These are phyloP conservation scores for Schizochytrium sp. DNA, from an alignment of 108 stramenopile genomes.

Conservation along the genomic window DNA sequence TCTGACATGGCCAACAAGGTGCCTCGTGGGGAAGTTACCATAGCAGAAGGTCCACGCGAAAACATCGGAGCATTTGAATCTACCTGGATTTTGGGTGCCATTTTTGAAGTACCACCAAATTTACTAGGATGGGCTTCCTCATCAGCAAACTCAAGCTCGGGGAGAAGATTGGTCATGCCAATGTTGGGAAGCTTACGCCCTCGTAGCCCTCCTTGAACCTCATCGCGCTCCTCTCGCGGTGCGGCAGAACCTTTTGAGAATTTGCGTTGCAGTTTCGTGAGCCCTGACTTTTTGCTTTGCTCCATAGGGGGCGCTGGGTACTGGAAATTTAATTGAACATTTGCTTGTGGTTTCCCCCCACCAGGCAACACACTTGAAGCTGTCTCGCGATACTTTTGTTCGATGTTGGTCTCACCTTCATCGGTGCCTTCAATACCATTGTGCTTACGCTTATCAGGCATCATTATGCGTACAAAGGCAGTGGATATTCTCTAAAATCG, in stretches of 20 bases:
- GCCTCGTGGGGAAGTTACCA: background rate
- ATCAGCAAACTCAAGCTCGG: background rate
- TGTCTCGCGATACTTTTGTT: no score
- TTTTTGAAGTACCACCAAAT: background rate
- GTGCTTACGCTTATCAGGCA: no score
- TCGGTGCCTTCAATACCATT: no score
- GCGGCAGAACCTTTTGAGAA: background rate
- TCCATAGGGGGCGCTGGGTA: background rate
- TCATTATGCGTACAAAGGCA: no score
- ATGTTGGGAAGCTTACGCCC: conserved; percentile 30
- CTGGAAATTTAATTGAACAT: background rate
- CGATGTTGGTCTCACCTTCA: no score
- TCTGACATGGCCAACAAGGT: background rate
- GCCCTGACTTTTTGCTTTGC: background rate
- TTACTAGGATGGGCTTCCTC: background rate
- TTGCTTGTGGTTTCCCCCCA: background rate
- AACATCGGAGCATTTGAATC: background rate
- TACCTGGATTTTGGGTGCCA: background rate
- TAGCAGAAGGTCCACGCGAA: background rate
- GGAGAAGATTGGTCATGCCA: conserved; percentile 3
- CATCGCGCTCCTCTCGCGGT: conserved; percentile 16
- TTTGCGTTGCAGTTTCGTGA: conserved; percentile 52
- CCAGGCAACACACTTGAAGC: no score
- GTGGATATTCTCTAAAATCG: no score
- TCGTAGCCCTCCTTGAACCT: background rate